Conservation (phyloP, 805 yeast genomes). For the Wickerhamiella alocasiicola region DNA sequence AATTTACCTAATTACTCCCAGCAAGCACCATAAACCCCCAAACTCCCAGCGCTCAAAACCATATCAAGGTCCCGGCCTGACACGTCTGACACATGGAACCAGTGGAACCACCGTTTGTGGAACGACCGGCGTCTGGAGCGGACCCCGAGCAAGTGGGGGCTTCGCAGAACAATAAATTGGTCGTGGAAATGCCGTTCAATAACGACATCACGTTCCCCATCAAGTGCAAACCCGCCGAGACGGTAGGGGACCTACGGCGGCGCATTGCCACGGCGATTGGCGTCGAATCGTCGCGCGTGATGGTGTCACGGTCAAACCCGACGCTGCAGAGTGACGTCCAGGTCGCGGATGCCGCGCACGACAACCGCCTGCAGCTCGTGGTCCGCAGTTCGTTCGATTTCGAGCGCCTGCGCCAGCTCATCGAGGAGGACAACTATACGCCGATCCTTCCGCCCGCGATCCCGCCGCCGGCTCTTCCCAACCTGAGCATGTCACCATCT, state of each 20-base stretch:
- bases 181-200: constrained; percentile 8
- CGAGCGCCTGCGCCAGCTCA: constrained; percentile 9
- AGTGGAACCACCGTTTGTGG: constrained; percentile 3
- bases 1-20: not conserved
- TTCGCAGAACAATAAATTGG: not conserved
- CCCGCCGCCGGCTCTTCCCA: not conserved
- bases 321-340: not conserved
- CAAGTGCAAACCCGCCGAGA: not conserved
- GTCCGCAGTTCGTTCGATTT: constrained; percentile 10
- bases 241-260: constrained; percentile 7
- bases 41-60: not conserved
- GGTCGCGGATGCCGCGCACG: not conserved
- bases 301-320: constrained; percentile 1
- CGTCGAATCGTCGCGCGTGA: constrained; percentile 6
- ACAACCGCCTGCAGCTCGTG: constrained; percentile 9
- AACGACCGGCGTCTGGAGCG: too few relatives aligned
- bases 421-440: constrained; percentile 7
- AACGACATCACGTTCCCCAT: constrained; percentile 10
- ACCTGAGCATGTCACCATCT: not conserved
- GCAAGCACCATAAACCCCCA: not conserved
- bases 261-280: constrained; percentile 8
- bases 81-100: too few relatives aligned
- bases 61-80: too few relatives aligned
- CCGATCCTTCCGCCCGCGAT: constrained; percentile 1
- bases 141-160: not conserved